These are phyloP conservation scores for Trichosporon sp. DNA, from an alignment of 1,284 basidiomycete genomes.

Conservation along the genomic window DNA sequence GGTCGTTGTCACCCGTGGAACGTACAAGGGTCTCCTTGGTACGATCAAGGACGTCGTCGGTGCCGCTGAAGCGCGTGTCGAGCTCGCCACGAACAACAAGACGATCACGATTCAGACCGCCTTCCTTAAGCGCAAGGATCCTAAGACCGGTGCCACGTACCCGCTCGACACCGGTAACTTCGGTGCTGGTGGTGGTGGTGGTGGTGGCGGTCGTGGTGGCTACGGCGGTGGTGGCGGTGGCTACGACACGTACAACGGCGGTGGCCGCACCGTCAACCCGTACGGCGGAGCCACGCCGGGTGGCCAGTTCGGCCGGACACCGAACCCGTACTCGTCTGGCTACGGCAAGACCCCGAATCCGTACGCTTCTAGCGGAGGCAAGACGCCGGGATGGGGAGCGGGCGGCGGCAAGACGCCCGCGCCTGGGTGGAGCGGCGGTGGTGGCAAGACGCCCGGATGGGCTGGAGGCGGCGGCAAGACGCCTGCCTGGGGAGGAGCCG, in stretches of 20 bases:
- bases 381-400: slow-evolving; percentile 64
- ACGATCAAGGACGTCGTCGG: slow-evolving; percentile 96
- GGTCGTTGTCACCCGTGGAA: slow-evolving; percentile 82
- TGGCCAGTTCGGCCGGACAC: slow-evolving; percentile 64
- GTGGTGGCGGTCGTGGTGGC: slow-evolving; percentile 21
- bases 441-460: slow-evolving; percentile 42
- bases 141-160: slow-evolving; percentile 59
- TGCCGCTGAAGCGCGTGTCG: slow-evolving; percentile 75
- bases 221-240: slow-evolving; percentile 31
- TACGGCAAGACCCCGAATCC: slow-evolving; percentile 68
- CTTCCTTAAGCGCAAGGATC: slow-evolving; percentile 73
- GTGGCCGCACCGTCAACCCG: slow-evolving; percentile 46
- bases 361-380: slow-evolving; percentile 61
- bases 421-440: slow-evolving; percentile 60
- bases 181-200: slow-evolving; percentile 23
- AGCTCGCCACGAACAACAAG: slow-evolving; percentile 87
- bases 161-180: slow-evolving; percentile 43
- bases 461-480: slow-evolving; percentile 53
- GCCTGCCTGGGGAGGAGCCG: slow-evolving; percentile 60
- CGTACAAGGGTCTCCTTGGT: slow-evolving; percentile 88
- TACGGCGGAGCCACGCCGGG: slow-evolving; percentile 42
- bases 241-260: slow-evolving; percentile 5
- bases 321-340: slow-evolving; percentile 66
- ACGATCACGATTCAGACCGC: slow-evolving; percentile 82
- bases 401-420: slow-evolving; percentile 61